Conservation (phyloP, 2,329 filamentous ascomycete genomes). For the Apiospora sp. region DNA sequence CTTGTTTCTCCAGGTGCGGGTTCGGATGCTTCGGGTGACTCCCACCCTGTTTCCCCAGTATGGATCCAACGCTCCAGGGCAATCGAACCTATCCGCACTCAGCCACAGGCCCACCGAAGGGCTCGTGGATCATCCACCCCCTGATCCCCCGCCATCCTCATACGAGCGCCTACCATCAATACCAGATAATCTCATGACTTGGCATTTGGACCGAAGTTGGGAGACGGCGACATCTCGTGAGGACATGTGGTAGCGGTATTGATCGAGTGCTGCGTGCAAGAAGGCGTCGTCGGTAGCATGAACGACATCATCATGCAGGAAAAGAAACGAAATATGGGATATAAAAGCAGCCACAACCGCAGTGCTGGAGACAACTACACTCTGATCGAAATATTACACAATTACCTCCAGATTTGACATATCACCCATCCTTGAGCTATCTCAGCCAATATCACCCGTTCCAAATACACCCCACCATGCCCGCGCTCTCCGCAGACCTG, state of each 20-base stretch:
- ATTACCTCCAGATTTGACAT: not conserved
- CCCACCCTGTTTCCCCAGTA: not conserved
- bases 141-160: not conserved
- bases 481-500: not conserved
- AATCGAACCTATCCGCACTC: not conserved
- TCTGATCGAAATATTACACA: not conserved
- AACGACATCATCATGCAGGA: not conserved
- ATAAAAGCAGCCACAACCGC: not conserved
- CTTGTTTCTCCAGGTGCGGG: slow-evolving; percentile 6
- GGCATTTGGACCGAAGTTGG: not conserved
- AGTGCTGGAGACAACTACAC: not conserved
- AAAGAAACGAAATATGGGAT: no score
- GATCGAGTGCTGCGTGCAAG: not conserved
- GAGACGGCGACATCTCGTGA: not conserved
- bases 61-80: not conserved
- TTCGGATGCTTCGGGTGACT: not conserved
- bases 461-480: not conserved
- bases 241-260: not conserved
- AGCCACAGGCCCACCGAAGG: not conserved
- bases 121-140: not conserved
- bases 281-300: not conserved
- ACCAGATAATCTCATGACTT: not conserved
- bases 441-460: not conserved
- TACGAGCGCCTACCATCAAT: not conserved
- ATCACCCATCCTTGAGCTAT: not conserved